Evolutionary conservation across 2,329 filamentous ascomycete genomes (phyloP), one percentile per base, ranked within the genome.

Genomic region (Fusarium solani-melongenae): DNA sequence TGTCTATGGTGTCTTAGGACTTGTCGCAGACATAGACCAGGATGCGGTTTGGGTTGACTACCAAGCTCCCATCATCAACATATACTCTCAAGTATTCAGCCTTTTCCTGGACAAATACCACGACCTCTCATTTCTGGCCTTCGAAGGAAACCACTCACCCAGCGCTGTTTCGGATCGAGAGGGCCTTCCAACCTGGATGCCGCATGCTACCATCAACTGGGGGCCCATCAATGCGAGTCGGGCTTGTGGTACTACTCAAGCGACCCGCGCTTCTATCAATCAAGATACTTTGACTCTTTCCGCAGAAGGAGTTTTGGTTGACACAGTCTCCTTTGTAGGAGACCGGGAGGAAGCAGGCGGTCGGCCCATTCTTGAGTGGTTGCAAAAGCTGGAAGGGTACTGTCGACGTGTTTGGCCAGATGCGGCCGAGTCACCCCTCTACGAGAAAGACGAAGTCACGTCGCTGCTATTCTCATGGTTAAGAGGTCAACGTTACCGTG

Each of bases 1-100:
- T 34, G 34, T 66, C 9, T 66, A 66, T 22, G 63, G 63, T 5
- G 24, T 66, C 7, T 36, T 66, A 24, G 63, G 63, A 20, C 63
- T 66, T 51, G 29, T 38, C 5, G 10, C 44, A 4, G 56, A 61
- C 15, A 39, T 27, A 12, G 27, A 56, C 12, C 22, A 55, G 46
- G 9, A 15, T 14, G 34, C 15, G 4, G 17, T 66, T 4, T 12
- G 11, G n/a, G 20, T 62, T 12, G 34, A 41, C 31, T 66, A 66
- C 20, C 14, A 27, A 6, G 41, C 58, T 24, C 39, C 58, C 4
- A 6, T 27, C 3, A 15, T 20, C 31, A 61, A 39, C 2, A 41
- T 61, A 11, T 61, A 51, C 15, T 33, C 58, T 17, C 41, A 61
- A 22, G 58, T 61, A 6, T 61, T 51, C 39, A 27, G 15, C 5